Percentiles rank a stretch among this genome's conserved stretches.
phyloP scores from a whole-genome alignment of 805 yeast genomes.

The Ogataea ganodermae region DNA sequence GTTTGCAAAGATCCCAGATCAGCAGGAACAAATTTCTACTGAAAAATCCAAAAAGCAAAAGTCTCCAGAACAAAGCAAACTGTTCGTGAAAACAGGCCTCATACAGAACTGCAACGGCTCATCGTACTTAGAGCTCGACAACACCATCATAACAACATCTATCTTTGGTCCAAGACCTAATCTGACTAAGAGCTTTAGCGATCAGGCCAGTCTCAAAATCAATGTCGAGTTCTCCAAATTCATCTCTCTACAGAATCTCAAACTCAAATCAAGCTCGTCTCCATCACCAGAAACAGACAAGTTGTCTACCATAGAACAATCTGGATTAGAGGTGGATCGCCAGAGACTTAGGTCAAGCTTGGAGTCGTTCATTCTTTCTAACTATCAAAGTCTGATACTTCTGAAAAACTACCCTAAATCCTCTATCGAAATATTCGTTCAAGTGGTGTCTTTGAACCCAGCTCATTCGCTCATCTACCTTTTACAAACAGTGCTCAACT shows the following conservation, averaged over 20 bases:
- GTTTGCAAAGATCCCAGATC: conserved; percentile 32
- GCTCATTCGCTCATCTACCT: conserved; percentile 37
- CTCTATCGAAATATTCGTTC: conserved; percentile 75
- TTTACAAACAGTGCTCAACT: conserved; percentile 52
- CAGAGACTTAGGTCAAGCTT: conserved; percentile 32
- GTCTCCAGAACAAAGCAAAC: conserved; percentile 12
- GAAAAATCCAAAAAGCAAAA: conserved; percentile 20
- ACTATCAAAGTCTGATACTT: conserved; percentile 44
- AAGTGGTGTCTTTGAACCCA: conserved; percentile 55
- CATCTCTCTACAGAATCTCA: conserved; percentile 22
- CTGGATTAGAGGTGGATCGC: conserved; percentile 19
- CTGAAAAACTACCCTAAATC: conserved; percentile 86
- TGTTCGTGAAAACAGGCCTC: conserved; percentile 65
- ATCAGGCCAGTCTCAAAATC: conserved; percentile 32
- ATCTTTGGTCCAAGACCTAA: conserved; percentile 89
- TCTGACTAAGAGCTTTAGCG: conserved; percentile 35
- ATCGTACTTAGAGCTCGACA: conserved; percentile 69
- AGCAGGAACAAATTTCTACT: conserved; percentile 15
- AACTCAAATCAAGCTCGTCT: conserved; percentile 39
- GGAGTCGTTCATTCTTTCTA: conserved; percentile 41
- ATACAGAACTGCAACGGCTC: conserved; percentile 80
- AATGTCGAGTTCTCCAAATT: conserved; percentile 50
- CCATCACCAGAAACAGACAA: conserved; percentile 27
- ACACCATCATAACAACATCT: conserved; percentile 62
- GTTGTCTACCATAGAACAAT: conserved; percentile 42